These are phyloP conservation scores for Pleurotus sapidus DNA, from an alignment of 768 basidiomycete species.

Conservation along the genomic window DNA sequence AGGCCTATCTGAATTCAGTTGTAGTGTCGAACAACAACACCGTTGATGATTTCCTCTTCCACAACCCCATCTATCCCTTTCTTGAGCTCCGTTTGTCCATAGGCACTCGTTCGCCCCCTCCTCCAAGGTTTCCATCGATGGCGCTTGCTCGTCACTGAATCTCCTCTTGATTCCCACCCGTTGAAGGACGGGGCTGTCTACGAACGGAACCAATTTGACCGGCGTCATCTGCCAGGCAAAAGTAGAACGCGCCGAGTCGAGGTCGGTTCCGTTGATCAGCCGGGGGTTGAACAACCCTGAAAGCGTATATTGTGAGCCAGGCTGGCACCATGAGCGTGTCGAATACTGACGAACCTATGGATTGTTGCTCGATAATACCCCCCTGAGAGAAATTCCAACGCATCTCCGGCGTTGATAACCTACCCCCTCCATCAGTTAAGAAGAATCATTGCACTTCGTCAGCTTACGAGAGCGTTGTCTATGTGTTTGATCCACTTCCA, in stretches of 20 bases:
- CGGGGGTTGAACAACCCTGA: constrained; percentile 43
- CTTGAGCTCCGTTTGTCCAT: constrained; percentile 45
- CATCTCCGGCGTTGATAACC: constrained; percentile 62
- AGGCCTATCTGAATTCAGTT: constrained; percentile 28
- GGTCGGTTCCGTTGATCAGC: constrained; percentile 45
- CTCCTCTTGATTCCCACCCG: constrained; percentile 35
- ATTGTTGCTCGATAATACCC: constrained; percentile 26
- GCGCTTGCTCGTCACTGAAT: constrained; percentile 37
- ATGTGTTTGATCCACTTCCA: constrained; percentile 62
- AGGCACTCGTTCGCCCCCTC: constrained; percentile 46
- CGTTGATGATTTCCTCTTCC: constrained; percentile 54
- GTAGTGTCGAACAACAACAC: constrained; percentile 56
- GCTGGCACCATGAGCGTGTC: no score
- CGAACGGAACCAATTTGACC: constrained; percentile 40
- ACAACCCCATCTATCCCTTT: constrained; percentile 36
- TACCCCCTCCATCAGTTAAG: constrained; percentile 14
- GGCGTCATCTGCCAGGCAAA: constrained; percentile 50
- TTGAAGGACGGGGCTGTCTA: constrained; percentile 47
- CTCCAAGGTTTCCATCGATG: constrained; percentile 56
- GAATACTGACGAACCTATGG: no score
- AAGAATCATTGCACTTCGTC: no score
- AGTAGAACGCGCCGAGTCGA: constrained; percentile 60
- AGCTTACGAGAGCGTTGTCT: constrained; percentile 49
- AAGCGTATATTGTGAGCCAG: no score
- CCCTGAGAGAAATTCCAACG: constrained; percentile 57